Evolutionary conservation across 352 stramenopile species (phyloP).

Genomic region (Elongisporangium prolatum): DNA sequence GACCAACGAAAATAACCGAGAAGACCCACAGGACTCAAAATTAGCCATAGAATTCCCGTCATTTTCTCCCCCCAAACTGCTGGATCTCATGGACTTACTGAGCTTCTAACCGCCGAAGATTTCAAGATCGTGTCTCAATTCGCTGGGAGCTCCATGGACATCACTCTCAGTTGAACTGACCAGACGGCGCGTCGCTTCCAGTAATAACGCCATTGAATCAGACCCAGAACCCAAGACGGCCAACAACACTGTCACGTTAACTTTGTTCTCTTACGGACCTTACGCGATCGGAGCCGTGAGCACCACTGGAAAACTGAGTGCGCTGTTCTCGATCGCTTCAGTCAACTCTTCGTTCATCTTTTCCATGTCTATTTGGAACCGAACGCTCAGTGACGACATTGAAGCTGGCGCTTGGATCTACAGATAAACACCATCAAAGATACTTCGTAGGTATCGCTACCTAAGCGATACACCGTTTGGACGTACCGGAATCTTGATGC

Average conservation of each 20-base stretch:
- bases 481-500: conserved; percentile 43
- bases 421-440: background rate
- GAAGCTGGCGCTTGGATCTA: conserved; percentile 13
- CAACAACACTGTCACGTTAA: background rate
- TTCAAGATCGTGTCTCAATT: too few species aligned
- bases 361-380: conserved; percentile 57
- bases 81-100: too few species aligned
- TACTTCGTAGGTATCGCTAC: background rate
- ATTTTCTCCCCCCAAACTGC: too few species aligned
- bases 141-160: conserved; percentile 34
- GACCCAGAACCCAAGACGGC: background rate
- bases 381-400: conserved; percentile 20
- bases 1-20: too few species aligned
- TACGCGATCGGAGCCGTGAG: conserved; percentile 30
- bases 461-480: background rate
- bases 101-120: too few species aligned
- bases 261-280: background rate
- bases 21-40: too few species aligned
- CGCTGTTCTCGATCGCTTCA: conserved; percentile 50
- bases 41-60: too few species aligned
- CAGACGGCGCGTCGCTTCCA: background rate
- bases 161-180: background rate
- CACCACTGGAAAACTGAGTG: conserved; percentile 43
- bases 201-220: background rate
- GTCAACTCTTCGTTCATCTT: conserved; percentile 60